Conservation (phyloP, 257 asterid species). For the Eucommia ulmoides region DNA sequence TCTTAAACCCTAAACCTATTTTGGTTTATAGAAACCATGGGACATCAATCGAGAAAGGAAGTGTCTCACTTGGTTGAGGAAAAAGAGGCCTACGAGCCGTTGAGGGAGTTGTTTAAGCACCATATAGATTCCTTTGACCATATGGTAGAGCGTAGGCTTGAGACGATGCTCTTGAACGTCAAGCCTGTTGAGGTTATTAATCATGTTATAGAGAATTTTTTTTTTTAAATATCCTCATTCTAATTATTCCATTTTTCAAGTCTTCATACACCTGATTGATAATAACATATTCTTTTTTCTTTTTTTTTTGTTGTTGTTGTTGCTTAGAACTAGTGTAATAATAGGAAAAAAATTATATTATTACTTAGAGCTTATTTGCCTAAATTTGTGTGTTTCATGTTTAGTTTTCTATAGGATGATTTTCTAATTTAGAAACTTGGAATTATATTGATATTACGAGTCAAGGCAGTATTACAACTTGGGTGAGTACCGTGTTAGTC, state of each 20-base stretch:
- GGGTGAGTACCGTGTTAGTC: no score
- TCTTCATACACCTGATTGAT: not conserved
- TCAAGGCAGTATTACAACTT: not conserved
- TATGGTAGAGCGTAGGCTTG: conserved; percentile 56
- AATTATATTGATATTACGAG: not conserved
- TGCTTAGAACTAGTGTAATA: not conserved
- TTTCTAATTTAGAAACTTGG: not conserved
- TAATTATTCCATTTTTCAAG: conserved; percentile 1
- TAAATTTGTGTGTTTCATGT: not conserved
- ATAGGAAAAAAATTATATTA: not conserved
- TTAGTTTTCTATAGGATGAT: not conserved
- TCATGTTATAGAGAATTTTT: conserved; percentile 24
- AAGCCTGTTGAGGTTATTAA: conserved; percentile 56
- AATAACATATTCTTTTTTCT: no score
- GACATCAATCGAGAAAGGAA: no score
- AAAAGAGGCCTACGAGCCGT: conserved; percentile 52
- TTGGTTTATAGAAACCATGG: no score
- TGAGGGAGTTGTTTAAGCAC: conserved; percentile 54
- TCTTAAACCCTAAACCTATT: no score
- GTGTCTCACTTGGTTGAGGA: no score
- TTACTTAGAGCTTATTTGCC: not conserved
- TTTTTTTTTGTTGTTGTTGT: no score
- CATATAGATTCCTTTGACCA: conserved; percentile 79
- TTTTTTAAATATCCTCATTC: conserved; percentile 93
- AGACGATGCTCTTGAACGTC: conserved; percentile 32